phyloP scores from a whole-genome alignment of 2,329 filamentous ascomycete genomes.

The Trichoderma sp. region DNA sequence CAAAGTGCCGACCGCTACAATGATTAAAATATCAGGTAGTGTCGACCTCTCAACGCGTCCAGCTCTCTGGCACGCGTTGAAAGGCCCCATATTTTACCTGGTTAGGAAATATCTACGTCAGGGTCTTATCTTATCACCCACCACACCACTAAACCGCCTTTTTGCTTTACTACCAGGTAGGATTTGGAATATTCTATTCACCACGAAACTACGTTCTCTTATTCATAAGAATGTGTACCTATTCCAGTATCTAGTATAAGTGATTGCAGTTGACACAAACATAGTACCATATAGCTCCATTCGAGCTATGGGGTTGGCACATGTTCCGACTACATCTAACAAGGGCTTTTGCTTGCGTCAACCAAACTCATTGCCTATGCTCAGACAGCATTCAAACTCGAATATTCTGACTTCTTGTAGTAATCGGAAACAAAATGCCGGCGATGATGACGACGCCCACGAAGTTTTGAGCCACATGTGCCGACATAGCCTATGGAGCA shows the following conservation, averaged over 20 bases:
- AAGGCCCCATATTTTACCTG: constrained; percentile 11
- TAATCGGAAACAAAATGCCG: constrained; percentile 5
- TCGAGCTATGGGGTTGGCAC: background rate
- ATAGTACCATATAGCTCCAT: background rate
- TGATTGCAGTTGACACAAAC: background rate
- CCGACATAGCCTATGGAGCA: background rate
- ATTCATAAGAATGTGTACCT: no score
- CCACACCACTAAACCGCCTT: background rate
- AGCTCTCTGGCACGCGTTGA: constrained; percentile 11
- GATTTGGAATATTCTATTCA: background rate
- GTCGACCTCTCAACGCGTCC: constrained; percentile 23
- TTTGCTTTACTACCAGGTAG: no score
- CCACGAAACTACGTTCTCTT: background rate
- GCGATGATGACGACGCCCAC: background rate
- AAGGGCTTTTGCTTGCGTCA: background rate
- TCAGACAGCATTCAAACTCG: background rate
- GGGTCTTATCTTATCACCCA: constrained; percentile 22
- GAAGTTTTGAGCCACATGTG: background rate
- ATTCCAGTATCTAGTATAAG: background rate
- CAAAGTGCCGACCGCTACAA: background rate
- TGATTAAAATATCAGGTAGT: background rate
- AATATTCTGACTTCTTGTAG: background rate
- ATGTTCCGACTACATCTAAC: background rate
- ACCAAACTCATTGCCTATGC: background rate
- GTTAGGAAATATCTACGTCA: constrained; percentile 19